These are phyloP conservation scores for Wickerhamiella dianesei DNA, from an alignment of 805 yeast species.

Conservation along the genomic window DNA sequence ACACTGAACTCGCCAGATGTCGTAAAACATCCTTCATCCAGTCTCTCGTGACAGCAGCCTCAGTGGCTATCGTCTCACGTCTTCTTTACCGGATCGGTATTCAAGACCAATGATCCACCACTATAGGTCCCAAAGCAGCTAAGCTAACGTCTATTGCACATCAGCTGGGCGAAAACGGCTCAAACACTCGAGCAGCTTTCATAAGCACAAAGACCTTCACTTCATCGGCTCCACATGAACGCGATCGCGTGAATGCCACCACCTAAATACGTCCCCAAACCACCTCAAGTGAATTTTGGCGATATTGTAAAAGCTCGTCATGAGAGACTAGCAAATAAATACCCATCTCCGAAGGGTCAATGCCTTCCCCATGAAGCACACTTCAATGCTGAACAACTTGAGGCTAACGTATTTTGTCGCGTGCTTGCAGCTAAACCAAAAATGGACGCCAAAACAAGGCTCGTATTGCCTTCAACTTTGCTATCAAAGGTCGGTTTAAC, in stretches of 20 bases:
- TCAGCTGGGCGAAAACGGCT: too few species aligned
- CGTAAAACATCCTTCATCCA: conserved; percentile 20
- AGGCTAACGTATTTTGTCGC: conserved; percentile 29
- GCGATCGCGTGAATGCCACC: not conserved
- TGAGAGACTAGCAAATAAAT: not conserved
- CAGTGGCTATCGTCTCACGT: not conserved
- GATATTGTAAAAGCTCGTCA: not conserved
- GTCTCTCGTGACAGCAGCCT: not conserved
- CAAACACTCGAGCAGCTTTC: not conserved
- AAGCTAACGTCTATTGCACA: too few species aligned
- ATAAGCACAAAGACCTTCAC: not conserved
- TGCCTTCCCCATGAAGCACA: conserved; percentile 7
- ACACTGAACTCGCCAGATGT: conserved; percentile 38
- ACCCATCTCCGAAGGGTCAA: not conserved
- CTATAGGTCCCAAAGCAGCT: too few species aligned
- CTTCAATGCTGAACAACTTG: conserved; percentile 13
- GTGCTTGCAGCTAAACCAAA: conserved; percentile 33
- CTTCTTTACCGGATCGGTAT: too few species aligned
- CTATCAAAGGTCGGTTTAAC: conserved; percentile 26
- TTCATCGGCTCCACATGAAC: not conserved
- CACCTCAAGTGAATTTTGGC: not conserved
- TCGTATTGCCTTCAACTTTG: conserved; percentile 30
- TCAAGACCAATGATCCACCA: too few species aligned
- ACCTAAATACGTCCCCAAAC: not conserved
- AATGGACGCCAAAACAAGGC: conserved; percentile 27